A percentile compares a stretch with the other conserved stretches of the same genome.
phyloP scores from a whole-genome alignment of 306 rosid species.

The Citrullus mucosospermus region DNA sequence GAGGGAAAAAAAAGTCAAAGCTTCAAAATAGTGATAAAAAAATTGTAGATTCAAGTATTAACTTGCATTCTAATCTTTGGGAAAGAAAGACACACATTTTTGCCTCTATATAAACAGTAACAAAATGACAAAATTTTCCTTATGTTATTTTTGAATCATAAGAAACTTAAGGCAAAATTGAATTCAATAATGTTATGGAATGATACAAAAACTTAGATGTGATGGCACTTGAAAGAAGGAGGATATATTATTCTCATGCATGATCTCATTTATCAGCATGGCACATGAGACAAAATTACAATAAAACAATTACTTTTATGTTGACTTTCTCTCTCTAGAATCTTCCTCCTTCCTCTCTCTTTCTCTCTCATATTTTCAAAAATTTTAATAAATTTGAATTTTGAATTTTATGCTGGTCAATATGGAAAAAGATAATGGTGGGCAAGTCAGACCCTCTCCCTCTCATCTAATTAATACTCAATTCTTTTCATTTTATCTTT shows the following conservation, averaged over 20 bases:
- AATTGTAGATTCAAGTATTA: no score
- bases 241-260: neutral
- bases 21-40: no score
- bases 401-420: neutral
- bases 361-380: neutral
- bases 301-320: neutral
- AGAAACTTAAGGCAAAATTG: neutral
- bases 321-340: slow-evolving; percentile 2
- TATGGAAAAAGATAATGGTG: neutral
- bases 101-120: neutral
- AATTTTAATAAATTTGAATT: neutral
- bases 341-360: neutral
- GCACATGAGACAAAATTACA: neutral
- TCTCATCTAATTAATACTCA: neutral
- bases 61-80: no score
- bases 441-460: neutral
- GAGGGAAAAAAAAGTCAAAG: no score
- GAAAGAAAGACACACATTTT: neutral
- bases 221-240: neutral
- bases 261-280: neutral
- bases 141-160: neutral
- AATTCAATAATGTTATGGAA: neutral
- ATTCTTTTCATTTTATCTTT: neutral
- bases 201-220: neutral
- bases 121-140: neutral